Conservation (phyloP, 2,329 filamentous ascomycete species). For the Hyphodiscus sp. region DNA sequence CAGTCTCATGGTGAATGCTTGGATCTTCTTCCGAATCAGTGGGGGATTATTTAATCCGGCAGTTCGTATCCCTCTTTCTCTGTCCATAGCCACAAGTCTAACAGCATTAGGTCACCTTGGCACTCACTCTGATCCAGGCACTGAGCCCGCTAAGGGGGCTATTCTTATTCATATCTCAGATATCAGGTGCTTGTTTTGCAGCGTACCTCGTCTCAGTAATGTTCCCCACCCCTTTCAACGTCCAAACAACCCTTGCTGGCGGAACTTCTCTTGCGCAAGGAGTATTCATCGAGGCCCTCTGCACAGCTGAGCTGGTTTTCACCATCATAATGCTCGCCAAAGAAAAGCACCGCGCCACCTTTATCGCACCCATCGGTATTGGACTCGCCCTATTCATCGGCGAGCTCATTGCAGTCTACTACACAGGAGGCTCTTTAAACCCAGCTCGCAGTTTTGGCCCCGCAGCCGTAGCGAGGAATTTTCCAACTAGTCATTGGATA, state of each 20-base stretch:
- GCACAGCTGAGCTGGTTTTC: conserved; percentile 42
- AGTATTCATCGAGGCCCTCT: conserved; percentile 43
- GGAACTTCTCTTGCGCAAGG: conserved; percentile 38
- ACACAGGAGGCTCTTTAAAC: conserved; percentile 43
- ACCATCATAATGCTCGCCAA: conserved; percentile 47
- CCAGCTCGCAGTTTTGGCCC: conserved; percentile 42
- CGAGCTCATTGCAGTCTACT: conserved; percentile 35
- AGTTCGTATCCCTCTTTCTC: conserved; percentile 25
- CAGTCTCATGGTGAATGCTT: conserved; percentile 41
- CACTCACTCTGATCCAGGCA: too few relatives aligned
- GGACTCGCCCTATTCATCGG: conserved; percentile 34
- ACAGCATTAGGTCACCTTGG: conserved; percentile 8
- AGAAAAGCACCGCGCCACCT: conserved; percentile 42
- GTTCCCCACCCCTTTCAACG: conserved; percentile 38
- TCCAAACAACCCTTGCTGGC: conserved; percentile 35
- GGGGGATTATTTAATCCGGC: conserved; percentile 46
- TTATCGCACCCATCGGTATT: conserved; percentile 43
- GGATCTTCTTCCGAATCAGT: conserved; percentile 46
- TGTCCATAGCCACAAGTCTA: background rate
- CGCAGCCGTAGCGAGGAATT: conserved; percentile 36
- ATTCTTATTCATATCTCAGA: conserved; percentile 30
- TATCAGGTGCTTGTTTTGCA: conserved; percentile 31
- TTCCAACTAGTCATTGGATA: conserved; percentile 42
- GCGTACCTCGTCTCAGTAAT: conserved; percentile 37
- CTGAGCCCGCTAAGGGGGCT: conserved; percentile 11